Conservation (phyloP, 2,329 filamentous ascomycete genomes). For the Hypoxylon sp. region DNA sequence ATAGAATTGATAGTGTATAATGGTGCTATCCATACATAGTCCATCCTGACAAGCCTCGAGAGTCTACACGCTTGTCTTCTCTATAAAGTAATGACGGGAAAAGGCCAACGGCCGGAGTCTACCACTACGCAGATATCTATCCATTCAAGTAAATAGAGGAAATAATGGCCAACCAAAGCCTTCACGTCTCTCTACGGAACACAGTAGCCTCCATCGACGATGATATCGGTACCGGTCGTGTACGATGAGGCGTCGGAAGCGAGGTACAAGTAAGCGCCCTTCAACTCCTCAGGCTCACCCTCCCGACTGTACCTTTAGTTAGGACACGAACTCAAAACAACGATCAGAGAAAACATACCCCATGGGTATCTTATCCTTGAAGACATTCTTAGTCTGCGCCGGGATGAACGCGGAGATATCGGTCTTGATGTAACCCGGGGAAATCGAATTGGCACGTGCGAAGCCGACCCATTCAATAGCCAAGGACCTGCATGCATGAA, state of each 20-base stretch:
- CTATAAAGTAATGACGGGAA: no score
- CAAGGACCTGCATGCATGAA: conserved; percentile 75
- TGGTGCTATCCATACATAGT: no score
- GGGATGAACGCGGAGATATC: conserved; percentile 78
- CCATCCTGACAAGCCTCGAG: no score
- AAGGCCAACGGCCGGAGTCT: no score
- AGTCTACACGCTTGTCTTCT: no score
- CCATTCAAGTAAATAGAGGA: conserved; percentile 14
- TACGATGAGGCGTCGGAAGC: conserved; percentile 87
- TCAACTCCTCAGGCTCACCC: conserved; percentile 80
- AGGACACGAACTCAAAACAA: conserved; percentile 5
- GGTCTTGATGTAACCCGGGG: conserved; percentile 82
- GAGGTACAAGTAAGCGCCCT: conserved; percentile 86
- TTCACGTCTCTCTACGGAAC: conserved; percentile 58
- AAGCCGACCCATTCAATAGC: conserved; percentile 85
- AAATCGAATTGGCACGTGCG: conserved; percentile 79
- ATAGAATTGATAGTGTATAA: no score
- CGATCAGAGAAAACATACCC: conserved; percentile 63
- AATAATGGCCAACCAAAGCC: not conserved
- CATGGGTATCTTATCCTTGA: conserved; percentile 86
- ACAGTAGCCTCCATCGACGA: conserved; percentile 83
- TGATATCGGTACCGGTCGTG: conserved; percentile 81
- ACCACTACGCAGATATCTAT: not conserved
- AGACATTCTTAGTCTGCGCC: conserved; percentile 77
- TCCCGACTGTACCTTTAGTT: conserved; percentile 68